These are phyloP conservation scores for Cyberlindnera xylosilytica DNA, from an alignment of 805 yeast genomes.

Conservation along the genomic window DNA sequence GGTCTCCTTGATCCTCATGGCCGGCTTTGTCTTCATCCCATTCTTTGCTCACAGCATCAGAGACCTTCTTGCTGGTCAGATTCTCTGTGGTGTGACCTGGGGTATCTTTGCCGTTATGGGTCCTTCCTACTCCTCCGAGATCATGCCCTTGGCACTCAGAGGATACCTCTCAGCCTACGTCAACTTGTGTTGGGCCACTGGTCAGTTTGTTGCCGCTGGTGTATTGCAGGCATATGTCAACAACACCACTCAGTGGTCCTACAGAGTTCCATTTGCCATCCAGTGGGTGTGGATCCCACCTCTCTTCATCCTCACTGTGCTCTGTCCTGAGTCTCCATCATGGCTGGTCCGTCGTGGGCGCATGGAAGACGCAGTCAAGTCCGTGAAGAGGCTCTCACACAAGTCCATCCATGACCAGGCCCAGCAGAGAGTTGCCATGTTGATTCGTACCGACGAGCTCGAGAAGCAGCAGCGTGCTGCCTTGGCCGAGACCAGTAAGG, in stretches of 20 bases:
- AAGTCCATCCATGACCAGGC: constrained; percentile 20
- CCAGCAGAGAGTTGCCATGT: constrained; percentile 17
- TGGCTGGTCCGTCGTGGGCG: constrained; percentile 46
- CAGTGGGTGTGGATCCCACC: constrained; percentile 63
- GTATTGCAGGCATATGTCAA: constrained; percentile 38
- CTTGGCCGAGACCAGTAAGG: constrained; percentile 8
- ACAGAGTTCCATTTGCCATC: constrained; percentile 52
- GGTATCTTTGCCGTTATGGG: constrained; percentile 40
- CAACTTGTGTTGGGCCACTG: constrained; percentile 42
- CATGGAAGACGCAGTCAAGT: constrained; percentile 39
- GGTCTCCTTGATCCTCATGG: constrained; percentile 29
- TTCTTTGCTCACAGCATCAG: constrained; percentile 37
- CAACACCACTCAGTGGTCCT: constrained; percentile 35
- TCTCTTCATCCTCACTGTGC: constrained; percentile 36
- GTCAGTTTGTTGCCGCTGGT: constrained; percentile 54
- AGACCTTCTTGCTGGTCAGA: constrained; percentile 39
- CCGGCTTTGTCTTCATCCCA: constrained; percentile 37
- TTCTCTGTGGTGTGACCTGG: constrained; percentile 40
- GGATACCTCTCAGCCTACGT: constrained; percentile 38
- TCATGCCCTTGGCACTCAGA: constrained; percentile 39
- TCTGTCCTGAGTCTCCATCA: constrained; percentile 60
- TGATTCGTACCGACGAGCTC: constrained; percentile 19
- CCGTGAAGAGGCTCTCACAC: constrained; percentile 26
- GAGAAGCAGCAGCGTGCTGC: constrained; percentile 14
- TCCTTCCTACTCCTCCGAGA: constrained; percentile 40